Evolutionary conservation across 2,329 filamentous ascomycete species (phyloP).

Genomic region (Volutella citrinella): DNA sequence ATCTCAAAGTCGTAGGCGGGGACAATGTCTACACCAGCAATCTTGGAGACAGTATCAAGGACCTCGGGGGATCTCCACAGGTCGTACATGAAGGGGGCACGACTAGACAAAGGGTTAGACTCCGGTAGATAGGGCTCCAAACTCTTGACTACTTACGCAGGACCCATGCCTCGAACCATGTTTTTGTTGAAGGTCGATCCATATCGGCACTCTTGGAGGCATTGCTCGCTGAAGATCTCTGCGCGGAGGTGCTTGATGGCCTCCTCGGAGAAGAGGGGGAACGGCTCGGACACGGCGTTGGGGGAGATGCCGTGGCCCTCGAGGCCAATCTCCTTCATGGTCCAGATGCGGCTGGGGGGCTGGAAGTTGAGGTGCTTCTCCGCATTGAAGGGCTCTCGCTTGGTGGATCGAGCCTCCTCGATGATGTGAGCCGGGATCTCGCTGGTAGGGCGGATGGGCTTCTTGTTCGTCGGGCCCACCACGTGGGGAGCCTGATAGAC

Average conservation of each 20-base stretch:
- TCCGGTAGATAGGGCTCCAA: not conserved
- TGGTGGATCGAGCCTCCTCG: not conserved
- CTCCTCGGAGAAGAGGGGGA: slow-evolving; percentile 59
- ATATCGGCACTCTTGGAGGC: slow-evolving; percentile 55
- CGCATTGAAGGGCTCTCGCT: slow-evolving; percentile 42
- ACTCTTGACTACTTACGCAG: slow-evolving; percentile 46
- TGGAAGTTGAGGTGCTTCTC: slow-evolving; percentile 53
- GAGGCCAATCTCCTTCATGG: slow-evolving; percentile 61
- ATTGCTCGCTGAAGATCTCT: slow-evolving; percentile 57
- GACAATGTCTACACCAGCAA: too few relatives aligned
- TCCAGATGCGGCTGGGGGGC: slow-evolving; percentile 47
- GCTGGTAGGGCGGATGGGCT: not conserved
- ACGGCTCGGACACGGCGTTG: slow-evolving; percentile 63
- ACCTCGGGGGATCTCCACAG: too few relatives aligned
- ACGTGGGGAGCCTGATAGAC: too few relatives aligned
- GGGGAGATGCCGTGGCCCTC: slow-evolving; percentile 57
- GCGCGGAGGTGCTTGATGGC: slow-evolving; percentile 60
- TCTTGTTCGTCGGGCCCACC: not conserved
- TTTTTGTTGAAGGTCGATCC: slow-evolving; percentile 45
- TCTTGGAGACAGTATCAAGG: too few relatives aligned
- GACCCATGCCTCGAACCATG: slow-evolving; percentile 48
- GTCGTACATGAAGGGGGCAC: slow-evolving; percentile 61
- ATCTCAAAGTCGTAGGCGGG: too few relatives aligned
- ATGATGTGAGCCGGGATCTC: not conserved
- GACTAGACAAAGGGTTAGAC: slow-evolving; percentile 22